Conservation (phyloP, 805 yeast genomes). For the Blastobotrys americana region DNA sequence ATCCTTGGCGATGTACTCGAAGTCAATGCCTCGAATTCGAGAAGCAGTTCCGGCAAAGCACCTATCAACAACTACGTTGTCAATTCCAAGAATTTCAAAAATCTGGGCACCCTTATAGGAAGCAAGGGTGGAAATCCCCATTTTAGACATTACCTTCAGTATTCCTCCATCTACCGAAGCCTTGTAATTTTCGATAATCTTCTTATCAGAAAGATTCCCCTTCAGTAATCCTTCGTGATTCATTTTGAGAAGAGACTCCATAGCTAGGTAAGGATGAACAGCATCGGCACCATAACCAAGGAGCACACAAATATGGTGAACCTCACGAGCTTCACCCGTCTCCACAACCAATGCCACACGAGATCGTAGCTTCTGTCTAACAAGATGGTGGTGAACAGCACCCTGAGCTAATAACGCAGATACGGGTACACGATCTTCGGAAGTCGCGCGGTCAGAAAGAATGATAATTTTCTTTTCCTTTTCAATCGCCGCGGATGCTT, state of each 20-base stretch:
- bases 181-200: slow-evolving; percentile 70
- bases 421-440: slow-evolving; percentile 62
- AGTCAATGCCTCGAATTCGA: slow-evolving; percentile 90
- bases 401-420: slow-evolving; percentile 90
- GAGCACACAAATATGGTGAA: slow-evolving; percentile 89
- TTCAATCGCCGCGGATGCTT: slow-evolving; percentile 79
- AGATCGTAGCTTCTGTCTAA: slow-evolving; percentile 91
- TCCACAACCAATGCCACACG: slow-evolving; percentile 87
- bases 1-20: slow-evolving; percentile 94
- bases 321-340: slow-evolving; percentile 96
- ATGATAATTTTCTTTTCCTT: slow-evolving; percentile 67
- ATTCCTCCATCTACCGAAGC: slow-evolving; percentile 85
- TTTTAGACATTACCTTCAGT: slow-evolving; percentile 94
- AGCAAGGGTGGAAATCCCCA: slow-evolving; percentile 98
- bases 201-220: slow-evolving; percentile 45
- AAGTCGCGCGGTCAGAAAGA: slow-evolving; percentile 62
- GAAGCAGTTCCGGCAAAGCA: slow-evolving; percentile 98
- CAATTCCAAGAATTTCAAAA: slow-evolving; percentile 93
- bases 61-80: slow-evolving; percentile 87
- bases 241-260: slow-evolving; percentile 82
- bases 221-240: slow-evolving; percentile 61
- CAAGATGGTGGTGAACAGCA: slow-evolving; percentile 94
- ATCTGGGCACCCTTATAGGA: slow-evolving; percentile 99
- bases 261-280: slow-evolving; percentile 85
- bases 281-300: slow-evolving; percentile 98